Evolutionary conservation across 495 filamentous ascomycete genomes (phyloP).

Genomic region (Massariosphaeria phaeospora): DNA sequence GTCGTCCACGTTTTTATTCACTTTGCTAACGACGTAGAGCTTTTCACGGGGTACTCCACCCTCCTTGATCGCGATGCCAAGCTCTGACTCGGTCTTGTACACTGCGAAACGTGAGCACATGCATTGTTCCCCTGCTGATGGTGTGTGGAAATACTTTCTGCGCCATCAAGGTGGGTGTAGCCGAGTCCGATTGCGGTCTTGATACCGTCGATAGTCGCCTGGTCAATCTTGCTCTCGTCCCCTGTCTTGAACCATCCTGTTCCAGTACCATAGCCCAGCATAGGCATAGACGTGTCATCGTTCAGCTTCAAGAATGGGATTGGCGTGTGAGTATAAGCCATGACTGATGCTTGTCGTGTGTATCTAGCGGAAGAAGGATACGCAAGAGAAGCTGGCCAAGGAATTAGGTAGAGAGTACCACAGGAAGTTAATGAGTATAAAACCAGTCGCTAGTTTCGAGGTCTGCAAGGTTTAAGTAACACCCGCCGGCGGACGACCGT

Average conservation of each 20-base stretch:
- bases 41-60: slow-evolving; percentile 59
- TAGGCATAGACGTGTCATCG: slow-evolving; percentile 68
- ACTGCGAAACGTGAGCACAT: slow-evolving; percentile 40
- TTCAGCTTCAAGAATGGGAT: slow-evolving; percentile 58
- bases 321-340: slow-evolving; percentile 42
- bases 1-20: slow-evolving; percentile 54
- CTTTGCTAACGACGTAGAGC: slow-evolving; percentile 75
- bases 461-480: no score
- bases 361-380: not conserved
- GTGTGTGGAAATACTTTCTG: slow-evolving; percentile 32
- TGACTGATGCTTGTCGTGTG: slow-evolving; percentile 13
- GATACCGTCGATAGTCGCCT: slow-evolving; percentile 54
- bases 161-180: slow-evolving; percentile 73
- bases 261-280: slow-evolving; percentile 69
- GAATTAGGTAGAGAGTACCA: no score
- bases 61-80: slow-evolving; percentile 69
- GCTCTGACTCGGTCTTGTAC: slow-evolving; percentile 73
- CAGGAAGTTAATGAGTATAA: no score
- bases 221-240: slow-evolving; percentile 44
- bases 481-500: no score
- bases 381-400: no score
- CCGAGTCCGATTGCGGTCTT: slow-evolving; percentile 65
- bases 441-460: no score
- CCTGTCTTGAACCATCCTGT: slow-evolving; percentile 56
- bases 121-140: not conserved